These are phyloP conservation scores for Leccinum truebloodii DNA, from an alignment of 768 basidiomycete species.

Conservation along the genomic window DNA sequence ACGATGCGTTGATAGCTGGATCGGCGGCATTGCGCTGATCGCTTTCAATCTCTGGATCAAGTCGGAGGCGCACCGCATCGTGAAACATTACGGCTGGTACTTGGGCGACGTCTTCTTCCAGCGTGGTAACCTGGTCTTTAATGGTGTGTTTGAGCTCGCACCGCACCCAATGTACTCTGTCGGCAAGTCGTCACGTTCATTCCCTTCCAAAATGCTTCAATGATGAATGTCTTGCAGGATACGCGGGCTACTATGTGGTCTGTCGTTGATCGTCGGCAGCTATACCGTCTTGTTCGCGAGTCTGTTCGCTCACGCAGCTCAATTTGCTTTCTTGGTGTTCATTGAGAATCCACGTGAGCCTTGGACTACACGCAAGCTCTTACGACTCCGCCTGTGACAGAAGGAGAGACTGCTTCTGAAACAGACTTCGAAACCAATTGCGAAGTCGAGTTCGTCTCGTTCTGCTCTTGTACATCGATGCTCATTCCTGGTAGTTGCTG, in stretches of 20 bases:
- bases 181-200: constrained; percentile 37
- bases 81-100: constrained; percentile 98
- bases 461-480: constrained; percentile 1
- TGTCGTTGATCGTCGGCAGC: constrained; percentile 87
- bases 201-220: neutral
- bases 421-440: constrained; percentile 66
- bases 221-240: constrained; percentile 77
- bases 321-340: constrained; percentile 93
- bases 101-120: constrained; percentile 95
- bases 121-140: constrained; percentile 89
- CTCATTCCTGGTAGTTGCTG: constrained; percentile 55
- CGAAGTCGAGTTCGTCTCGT: constrained; percentile 49
- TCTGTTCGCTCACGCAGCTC: constrained; percentile 91
- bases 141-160: constrained; percentile 95
- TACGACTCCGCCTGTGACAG: constrained; percentile 58
- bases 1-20: constrained; percentile 58
- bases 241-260: constrained; percentile 93
- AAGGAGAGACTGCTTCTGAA: constrained; percentile 74
- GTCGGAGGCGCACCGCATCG: constrained; percentile 94
- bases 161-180: constrained; percentile 98
- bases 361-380: constrained; percentile 25
- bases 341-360: constrained; percentile 96
- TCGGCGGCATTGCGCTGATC: constrained; percentile 81
- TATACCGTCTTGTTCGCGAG: constrained; percentile 91
- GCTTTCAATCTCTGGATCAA: constrained; percentile 99